Percentiles rank a stretch among this genome's conserved stretches.
phyloP scores from a whole-genome alignment of 192 early-diverging fungal genomes.

The Backusella macrospora region DNA sequence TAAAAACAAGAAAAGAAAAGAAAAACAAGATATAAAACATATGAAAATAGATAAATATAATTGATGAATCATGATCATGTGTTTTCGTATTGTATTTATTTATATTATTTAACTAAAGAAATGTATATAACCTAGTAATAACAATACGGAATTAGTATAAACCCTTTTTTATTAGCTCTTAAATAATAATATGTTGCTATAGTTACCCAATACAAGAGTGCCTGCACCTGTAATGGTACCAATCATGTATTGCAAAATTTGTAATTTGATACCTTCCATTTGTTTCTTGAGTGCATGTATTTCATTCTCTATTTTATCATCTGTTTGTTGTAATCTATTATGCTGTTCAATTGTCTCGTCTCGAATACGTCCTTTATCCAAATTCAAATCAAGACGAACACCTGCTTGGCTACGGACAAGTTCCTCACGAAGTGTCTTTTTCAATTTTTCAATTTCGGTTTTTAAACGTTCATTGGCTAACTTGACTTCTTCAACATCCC shows the following conservation, averaged over 20 bases:
- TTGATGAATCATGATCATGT: not conserved
- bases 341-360: constrained; percentile 84
- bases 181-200: not conserved
- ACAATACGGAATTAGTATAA: not conserved
- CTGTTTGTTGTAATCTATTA: constrained; percentile 81
- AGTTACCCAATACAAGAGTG: constrained; percentile 69
- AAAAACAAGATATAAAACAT: not conserved
- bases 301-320: constrained; percentile 86
- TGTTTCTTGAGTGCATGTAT: constrained; percentile 77
- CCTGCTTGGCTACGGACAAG: constrained; percentile 81
- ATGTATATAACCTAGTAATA: constrained; percentile 20
- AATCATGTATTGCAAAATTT: constrained; percentile 80
- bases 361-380: constrained; percentile 88
- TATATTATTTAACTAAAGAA: constrained; percentile 19
- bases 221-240: constrained; percentile 82
- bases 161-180: not conserved
- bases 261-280: constrained; percentile 89
- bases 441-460: constrained; percentile 83
- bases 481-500: constrained; percentile 81
- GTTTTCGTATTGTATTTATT: not conserved
- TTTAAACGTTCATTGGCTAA: constrained; percentile 78
- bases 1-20: no score
- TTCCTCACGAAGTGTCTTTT: constrained; percentile 80
- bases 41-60: not conserved
- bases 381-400: constrained; percentile 81